phyloP scores from a whole-genome alignment of 1,284 basidiomycete genomes.

The Calocybe gambosa region DNA sequence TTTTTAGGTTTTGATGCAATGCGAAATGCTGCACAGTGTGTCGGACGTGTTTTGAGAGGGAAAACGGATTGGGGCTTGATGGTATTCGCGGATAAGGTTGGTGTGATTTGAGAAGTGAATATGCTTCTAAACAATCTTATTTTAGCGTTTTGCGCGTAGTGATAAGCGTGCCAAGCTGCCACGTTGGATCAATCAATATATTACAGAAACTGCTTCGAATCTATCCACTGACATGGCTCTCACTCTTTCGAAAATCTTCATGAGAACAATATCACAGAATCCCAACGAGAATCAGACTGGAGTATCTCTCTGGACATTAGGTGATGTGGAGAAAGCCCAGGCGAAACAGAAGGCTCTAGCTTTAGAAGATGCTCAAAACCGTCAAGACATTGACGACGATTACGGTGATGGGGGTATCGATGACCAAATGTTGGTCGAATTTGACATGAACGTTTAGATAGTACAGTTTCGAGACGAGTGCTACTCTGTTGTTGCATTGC shows the following conservation, averaged over 20 bases:
- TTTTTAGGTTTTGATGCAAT: conserved; percentile 99
- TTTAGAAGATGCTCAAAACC: conserved; percentile 25
- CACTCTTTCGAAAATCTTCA: conserved; percentile 93
- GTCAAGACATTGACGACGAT: conserved; percentile 42
- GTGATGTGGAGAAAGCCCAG: conserved; percentile 79
- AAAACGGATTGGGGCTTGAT: conserved; percentile 99
- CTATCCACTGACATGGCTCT: conserved; percentile 98
- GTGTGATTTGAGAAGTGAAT: conserved; percentile 15
- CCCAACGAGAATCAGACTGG: conserved; percentile 94
- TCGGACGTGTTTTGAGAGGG: conserved; percentile 93
- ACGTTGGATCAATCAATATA: conserved; percentile 99
- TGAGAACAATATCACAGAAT: conserved; percentile 96
- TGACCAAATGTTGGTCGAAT: conserved; percentile 57
- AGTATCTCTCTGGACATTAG: conserved; percentile 89
- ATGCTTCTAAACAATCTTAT: conserved; percentile 3
- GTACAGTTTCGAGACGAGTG: not conserved
- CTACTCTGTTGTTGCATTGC: not conserved
- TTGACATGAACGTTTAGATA: conserved; percentile 38
- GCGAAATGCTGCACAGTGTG: conserved; percentile 98
- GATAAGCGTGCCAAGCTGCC: conserved; percentile 98
- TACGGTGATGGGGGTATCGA: conserved; percentile 71
- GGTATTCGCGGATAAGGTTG: conserved; percentile 97
- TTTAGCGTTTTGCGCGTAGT: conserved; percentile 89
- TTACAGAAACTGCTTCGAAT: conserved; percentile 95
- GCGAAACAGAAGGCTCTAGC: conserved; percentile 64